Percentiles rank a stretch among this genome's conserved stretches.
Evolutionary conservation across 306 rosid genomes (phyloP).

Genomic region (Hylodesmum podocarpum): DNA sequence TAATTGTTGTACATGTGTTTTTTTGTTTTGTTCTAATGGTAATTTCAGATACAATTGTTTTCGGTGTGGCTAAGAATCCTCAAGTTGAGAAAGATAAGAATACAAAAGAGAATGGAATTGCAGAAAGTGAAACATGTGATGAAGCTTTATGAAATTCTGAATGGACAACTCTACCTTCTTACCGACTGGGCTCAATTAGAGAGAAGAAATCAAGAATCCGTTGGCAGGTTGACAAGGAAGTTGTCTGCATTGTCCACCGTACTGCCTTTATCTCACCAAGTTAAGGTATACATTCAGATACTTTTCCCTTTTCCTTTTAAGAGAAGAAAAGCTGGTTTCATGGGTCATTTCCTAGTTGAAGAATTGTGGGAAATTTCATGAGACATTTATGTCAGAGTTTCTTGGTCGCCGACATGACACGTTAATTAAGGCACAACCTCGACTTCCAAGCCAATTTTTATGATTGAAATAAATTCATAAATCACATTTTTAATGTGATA

Average conservation of each 20-base stretch:
- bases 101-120: slow-evolving; percentile 49
- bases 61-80: slow-evolving; percentile 49
- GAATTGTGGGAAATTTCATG: too few relatives aligned
- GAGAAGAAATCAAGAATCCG: slow-evolving; percentile 58
- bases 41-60: slow-evolving; percentile 56
- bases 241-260: slow-evolving; percentile 50
- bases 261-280: slow-evolving; percentile 49
- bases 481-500: too few relatives aligned
- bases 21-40: not conserved
- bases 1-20: not conserved
- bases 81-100: slow-evolving; percentile 44
- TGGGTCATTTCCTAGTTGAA: too few relatives aligned
- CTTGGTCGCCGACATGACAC: too few relatives aligned
- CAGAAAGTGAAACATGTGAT: slow-evolving; percentile 47
- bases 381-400: too few relatives aligned
- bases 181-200: slow-evolving; percentile 65
- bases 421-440: too few relatives aligned
- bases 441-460: too few relatives aligned
- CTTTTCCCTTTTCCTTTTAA: not conserved
- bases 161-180: slow-evolving; percentile 54
- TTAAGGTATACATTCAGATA: too few relatives aligned
- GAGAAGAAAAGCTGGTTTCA: too few relatives aligned
- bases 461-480: too few relatives aligned
- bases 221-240: slow-evolving; percentile 45
- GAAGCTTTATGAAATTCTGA: slow-evolving; percentile 47